Percentiles rank a stretch among this genome's conserved stretches.
Evolutionary conservation across 495 filamentous ascomycete species (phyloP).

Genomic region (Podospora appendiculata): DNA sequence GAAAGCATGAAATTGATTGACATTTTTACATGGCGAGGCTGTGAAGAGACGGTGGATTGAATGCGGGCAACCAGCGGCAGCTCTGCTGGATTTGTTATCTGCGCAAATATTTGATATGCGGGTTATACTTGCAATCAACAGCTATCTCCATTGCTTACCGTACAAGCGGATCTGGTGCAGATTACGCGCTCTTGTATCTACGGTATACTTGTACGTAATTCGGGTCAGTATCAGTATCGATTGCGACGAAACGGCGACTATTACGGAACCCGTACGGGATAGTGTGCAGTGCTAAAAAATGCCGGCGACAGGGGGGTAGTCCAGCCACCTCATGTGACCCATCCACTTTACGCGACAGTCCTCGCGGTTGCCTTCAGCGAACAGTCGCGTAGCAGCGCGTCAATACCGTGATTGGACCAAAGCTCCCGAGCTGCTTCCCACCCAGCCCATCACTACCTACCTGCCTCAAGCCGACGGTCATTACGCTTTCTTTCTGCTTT

Average conservation of each 20-base stretch:
- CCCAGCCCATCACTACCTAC: too few species aligned
- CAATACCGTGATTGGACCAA: background rate
- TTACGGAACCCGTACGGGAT: background rate
- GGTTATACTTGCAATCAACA: too few species aligned
- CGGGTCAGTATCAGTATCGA: background rate
- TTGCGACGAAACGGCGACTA: background rate
- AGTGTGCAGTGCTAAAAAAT: background rate
- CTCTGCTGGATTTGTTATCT: too few species aligned
- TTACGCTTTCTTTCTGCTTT: background rate
- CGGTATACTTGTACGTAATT: background rate
- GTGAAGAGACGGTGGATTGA: background rate
- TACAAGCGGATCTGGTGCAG: too few species aligned
- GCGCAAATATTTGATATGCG: too few species aligned
- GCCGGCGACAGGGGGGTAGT: background rate
- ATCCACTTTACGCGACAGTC: slow-evolving; percentile 16
- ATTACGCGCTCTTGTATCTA: too few species aligned
- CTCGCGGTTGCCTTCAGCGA: slow-evolving; percentile 1
- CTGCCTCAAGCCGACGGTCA: too few species aligned
- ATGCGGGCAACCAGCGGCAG: background rate
- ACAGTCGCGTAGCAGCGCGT: slow-evolving; percentile 15
- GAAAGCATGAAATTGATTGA: slow-evolving; percentile 13
- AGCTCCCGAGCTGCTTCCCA: too few species aligned
- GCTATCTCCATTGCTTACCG: too few species aligned
- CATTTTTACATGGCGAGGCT: background rate
- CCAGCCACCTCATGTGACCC: slow-evolving; percentile 9